phyloP scores from a whole-genome alignment of 805 yeast genomes.

The Ogataea corticis region DNA sequence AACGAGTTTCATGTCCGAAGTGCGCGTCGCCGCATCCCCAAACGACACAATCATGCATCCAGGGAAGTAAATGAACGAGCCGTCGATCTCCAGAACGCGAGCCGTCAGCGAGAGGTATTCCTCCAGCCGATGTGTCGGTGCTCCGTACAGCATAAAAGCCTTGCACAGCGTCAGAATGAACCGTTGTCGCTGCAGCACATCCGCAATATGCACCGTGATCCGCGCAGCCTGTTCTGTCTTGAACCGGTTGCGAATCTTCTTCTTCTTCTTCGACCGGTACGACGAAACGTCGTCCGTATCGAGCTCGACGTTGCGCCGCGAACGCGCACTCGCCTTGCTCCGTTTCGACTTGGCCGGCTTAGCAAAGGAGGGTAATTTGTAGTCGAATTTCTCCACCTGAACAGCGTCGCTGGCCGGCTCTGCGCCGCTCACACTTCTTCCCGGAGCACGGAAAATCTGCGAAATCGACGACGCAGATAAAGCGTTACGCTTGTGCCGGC shows the following conservation, averaged over 20 bases:
- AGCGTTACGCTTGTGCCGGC: slow-evolving; percentile 14
- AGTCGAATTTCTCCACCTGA: slow-evolving; percentile 13
- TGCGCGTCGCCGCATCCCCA: slow-evolving; percentile 92
- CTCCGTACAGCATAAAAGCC: slow-evolving; percentile 91
- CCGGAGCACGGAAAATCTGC: slow-evolving; percentile 9
- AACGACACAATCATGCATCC: slow-evolving; percentile 95
- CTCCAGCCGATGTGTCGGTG: slow-evolving; percentile 93
- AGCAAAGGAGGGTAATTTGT: slow-evolving; percentile 22
- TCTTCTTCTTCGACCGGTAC: slow-evolving; percentile 25
- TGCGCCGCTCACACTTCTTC: not conserved
- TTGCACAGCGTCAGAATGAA: slow-evolving; percentile 83
- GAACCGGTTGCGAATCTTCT: slow-evolving; percentile 29
- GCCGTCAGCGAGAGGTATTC: slow-evolving; percentile 93
- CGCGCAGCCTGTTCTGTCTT: slow-evolving; percentile 55
- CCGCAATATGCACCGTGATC: slow-evolving; percentile 92
- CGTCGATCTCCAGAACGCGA: slow-evolving; percentile 88
- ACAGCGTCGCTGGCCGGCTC: slow-evolving; percentile 8
- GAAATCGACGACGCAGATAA: slow-evolving; percentile 15
- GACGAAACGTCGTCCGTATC: slow-evolving; percentile 12
- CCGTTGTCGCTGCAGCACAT: slow-evolving; percentile 80
- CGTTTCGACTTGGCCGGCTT: slow-evolving; percentile 9
- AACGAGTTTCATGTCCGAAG: slow-evolving; percentile 89
- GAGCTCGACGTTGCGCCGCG: not conserved
- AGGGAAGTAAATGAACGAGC: slow-evolving; percentile 88
- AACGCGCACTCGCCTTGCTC: not conserved